phyloP scores from a whole-genome alignment of 441 rosid genomes.

The Gossypium trilobum region DNA sequence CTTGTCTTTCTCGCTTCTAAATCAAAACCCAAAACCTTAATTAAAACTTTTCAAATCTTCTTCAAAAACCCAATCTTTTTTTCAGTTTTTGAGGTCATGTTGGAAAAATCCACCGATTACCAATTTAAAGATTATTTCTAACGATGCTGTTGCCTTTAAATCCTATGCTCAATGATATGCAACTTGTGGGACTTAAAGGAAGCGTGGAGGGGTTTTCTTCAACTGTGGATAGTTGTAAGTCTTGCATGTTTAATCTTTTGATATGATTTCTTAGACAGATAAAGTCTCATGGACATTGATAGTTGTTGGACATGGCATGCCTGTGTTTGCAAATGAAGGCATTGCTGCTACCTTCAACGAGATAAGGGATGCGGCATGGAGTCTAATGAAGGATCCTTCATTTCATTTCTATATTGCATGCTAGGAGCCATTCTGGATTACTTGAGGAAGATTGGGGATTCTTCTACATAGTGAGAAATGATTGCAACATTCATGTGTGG shows the following conservation, averaged over 20 bases:
- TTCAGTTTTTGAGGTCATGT: slow-evolving; percentile 12
- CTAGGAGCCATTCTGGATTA: slow-evolving; percentile 60
- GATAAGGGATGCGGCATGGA: slow-evolving; percentile 30
- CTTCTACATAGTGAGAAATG: slow-evolving; percentile 50
- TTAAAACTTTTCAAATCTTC: slow-evolving; percentile 15
- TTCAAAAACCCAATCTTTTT: slow-evolving; percentile 19
- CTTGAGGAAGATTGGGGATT: slow-evolving; percentile 60
- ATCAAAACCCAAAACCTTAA: slow-evolving; percentile 13
- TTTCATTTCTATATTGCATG: slow-evolving; percentile 44
- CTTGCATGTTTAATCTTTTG: slow-evolving; percentile 25
- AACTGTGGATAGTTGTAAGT: slow-evolving; percentile 45
- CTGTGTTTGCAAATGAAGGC: slow-evolving; percentile 50
- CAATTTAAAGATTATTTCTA: slow-evolving; percentile 20
- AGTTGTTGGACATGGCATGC: slow-evolving; percentile 83
- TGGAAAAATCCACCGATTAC: slow-evolving; percentile 17
- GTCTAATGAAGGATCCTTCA: slow-evolving; percentile 32
- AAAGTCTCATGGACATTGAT: slow-evolving; percentile 64
- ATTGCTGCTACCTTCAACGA: slow-evolving; percentile 33
- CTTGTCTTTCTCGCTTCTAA: slow-evolving; percentile 15
- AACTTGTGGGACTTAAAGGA: slow-evolving; percentile 41
- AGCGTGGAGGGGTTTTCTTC: slow-evolving; percentile 27
- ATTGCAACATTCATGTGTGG: slow-evolving; percentile 49
- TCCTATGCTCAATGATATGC: slow-evolving; percentile 21
- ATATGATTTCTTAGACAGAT: slow-evolving; percentile 33
- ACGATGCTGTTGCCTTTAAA: no score